Conservation (phyloP, 306 rosid genomes). For the Mimosa bimucronata region DNA sequence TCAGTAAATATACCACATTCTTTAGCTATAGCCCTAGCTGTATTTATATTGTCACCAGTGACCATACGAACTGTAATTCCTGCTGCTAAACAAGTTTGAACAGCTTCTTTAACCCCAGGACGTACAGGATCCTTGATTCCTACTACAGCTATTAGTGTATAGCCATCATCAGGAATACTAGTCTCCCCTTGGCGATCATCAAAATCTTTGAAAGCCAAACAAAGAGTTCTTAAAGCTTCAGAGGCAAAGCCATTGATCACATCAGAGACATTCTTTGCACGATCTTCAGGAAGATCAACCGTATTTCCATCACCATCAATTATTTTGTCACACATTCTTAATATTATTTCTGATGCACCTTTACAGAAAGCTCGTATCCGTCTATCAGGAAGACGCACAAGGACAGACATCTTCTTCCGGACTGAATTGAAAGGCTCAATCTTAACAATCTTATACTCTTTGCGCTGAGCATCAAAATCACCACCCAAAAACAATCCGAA, state of each 20-base stretch:
- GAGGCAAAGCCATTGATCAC: conserved; percentile 78
- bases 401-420: conserved; percentile 93
- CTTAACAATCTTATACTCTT: conserved; percentile 55
- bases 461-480: conserved; percentile 57
- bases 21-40: conserved; percentile 90
- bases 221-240: conserved; percentile 92
- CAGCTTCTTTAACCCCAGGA: conserved; percentile 87
- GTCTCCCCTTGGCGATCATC: conserved; percentile 38
- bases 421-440: conserved; percentile 92
- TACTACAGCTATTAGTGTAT: conserved; percentile 74
- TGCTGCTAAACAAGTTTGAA: conserved; percentile 79
- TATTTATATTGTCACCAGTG: conserved; percentile 92
- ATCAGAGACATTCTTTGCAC: conserved; percentile 43
- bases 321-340: conserved; percentile 68
- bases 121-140: conserved; percentile 99
- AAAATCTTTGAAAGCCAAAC: conserved; percentile 78
- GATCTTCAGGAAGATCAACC: conserved; percentile 58
- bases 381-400: conserved; percentile 70
- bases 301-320: conserved; percentile 66
- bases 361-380: conserved; percentile 78
- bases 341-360: conserved; percentile 94
- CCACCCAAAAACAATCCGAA: conserved; percentile 81
- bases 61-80: conserved; percentile 96
- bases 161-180: conserved; percentile 66
- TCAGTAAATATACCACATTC: conserved; percentile 94